Evolutionary conservation across 75 land plant genomes (phyloP), one percentile per base, ranked within the genome.

Genomic region (Azolla pinnata): DNA sequence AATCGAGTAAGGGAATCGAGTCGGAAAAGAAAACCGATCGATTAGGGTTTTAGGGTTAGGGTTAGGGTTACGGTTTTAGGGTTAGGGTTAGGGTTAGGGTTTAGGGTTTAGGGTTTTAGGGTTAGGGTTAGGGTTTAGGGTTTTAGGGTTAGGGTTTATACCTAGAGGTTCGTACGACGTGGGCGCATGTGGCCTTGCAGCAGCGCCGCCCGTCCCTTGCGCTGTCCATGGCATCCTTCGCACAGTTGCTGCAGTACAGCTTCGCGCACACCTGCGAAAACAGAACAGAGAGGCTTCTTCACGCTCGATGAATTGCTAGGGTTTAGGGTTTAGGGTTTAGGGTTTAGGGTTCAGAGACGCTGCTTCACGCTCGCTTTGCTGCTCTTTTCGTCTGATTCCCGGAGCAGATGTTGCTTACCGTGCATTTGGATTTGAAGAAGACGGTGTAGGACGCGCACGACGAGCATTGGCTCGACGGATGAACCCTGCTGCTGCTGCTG

Each of bases 211-310:
- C 50, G 20, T 12, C 50, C 3, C 20, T 12, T 18, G 4, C 18
- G 4, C 10, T 12, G 19, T 47, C 50, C 50, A 47, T 47, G 18
- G 50, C 50, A 12, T 47, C 50, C 18, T 47, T 47, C 4, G 50
- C 50, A 18, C 50, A 47, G 18, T 47, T 47, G 50, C 50, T 47
- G 19, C 50, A 47, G 18, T 47, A 47, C 20, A 47, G 50, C 20
- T 20, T 47, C 50, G 20, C 50, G 19, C 50, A 47, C 3, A 47
- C 50, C 50, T 47, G 50, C 18, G 5, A 5, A 35, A 5, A 35
- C 12, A 5, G 40, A 35, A 5, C 40, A 35, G 40, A 35, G n/a
- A n/a, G n/a, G n/a, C n/a, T n/a, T n/a, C n/a, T n/a, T n/a, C n/a
- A n/a, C n/a, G n/a, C n/a, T n/a, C n/a, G n/a, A 38, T 38, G 7